A percentile compares a stretch with the other conserved stretches of the same genome.
These are phyloP conservation scores for Dictyostelium brefeldianum DNA, from an alignment of 78 protist species.

Conservation along the genomic window DNA sequence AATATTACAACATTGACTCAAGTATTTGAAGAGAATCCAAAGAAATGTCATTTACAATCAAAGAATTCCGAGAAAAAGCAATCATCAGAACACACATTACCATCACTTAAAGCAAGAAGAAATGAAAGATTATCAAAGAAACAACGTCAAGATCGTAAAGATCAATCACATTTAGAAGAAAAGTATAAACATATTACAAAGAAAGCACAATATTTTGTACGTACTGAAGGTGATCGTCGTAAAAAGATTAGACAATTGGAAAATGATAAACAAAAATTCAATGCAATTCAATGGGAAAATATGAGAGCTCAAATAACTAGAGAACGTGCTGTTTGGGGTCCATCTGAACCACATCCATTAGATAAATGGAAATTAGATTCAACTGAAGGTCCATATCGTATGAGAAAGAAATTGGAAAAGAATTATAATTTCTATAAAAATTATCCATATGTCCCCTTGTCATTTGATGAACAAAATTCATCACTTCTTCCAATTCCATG, in stretches of 20 bases:
- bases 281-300: conserved; percentile 65
- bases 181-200: conserved; percentile 27
- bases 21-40: conserved; percentile 71
- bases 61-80: conserved; percentile 12
- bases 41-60: conserved; percentile 1
- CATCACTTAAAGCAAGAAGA: conserved; percentile 6
- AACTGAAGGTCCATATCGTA: conserved; percentile 83
- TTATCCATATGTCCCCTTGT: conserved; percentile 64
- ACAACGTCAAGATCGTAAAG: conserved; percentile 25
- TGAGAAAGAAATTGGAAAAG: conserved; percentile 82
- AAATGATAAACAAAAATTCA: conserved; percentile 65
- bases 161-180: conserved; percentile 8
- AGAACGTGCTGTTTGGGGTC: conserved; percentile 83
- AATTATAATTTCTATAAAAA: conserved; percentile 67
- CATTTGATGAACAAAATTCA: conserved; percentile 47
- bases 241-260: conserved; percentile 61
- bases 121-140: conserved; percentile 7
- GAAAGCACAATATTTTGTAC: conserved; percentile 58
- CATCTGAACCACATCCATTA: conserved; percentile 38
- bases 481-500: conserved; percentile 58
- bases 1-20: conserved; percentile 9
- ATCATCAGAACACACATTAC: conserved; percentile 8
- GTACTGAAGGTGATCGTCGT: conserved; percentile 37
- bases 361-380: conserved; percentile 83
- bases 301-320: conserved; percentile 65